Base-by-base conservation (phyloP, 345 rosid species). In the Passiflora organensis region DNA sequence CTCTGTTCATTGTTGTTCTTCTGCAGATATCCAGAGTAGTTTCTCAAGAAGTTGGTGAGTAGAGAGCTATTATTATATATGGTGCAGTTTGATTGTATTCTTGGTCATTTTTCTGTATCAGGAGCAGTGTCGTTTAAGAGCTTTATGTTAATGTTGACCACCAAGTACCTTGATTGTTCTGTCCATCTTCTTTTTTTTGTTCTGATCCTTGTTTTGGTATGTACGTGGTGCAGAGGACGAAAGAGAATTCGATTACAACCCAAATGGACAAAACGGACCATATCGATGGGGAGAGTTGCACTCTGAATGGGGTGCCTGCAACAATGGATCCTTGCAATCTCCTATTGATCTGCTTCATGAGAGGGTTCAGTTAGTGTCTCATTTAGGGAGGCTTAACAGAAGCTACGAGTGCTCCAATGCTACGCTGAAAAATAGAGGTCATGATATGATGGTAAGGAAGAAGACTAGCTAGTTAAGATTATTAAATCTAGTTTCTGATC, bases 321-420 rank as follows among this genome's bases (percentile, higher is more conserved):
- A 70, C 50, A 76, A 74, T 41, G 98, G 96, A 63, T 21, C 73
- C 2, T 81, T 84, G 89, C 96, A 91, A 52, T 91, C 98, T 47
- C 98, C 96, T 0, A 80, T 88, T 23, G 91, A 88, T 73, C 61
- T 91, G n/a, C 41, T 66, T 53, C 47, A 70, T 25, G 66, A 83
- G 44, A 79, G 84, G 55, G 87, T 86, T 60, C 32, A 68, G 47
- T 12, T 79, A 13, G 84, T 81, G 24, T 62, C 86, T 16, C 66
- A 75, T 58, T 60, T 82, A 15, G 82, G 76, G 32, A 71, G 68
- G 45, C 81, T 91, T 22, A 77, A 42, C 2, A 74, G 78, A 68
- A 58, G 64, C 50, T 86, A 91, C 56, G 66, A 65, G 56, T 77
- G 87, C 6, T 48, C 76, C 16, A 75, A 74, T 50, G 79, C 89